Percentiles rank a stretch among this genome's conserved stretches.
phyloP scores from a whole-genome alignment of 140 eudicot genomes.

The Oenanthe javanica region DNA sequence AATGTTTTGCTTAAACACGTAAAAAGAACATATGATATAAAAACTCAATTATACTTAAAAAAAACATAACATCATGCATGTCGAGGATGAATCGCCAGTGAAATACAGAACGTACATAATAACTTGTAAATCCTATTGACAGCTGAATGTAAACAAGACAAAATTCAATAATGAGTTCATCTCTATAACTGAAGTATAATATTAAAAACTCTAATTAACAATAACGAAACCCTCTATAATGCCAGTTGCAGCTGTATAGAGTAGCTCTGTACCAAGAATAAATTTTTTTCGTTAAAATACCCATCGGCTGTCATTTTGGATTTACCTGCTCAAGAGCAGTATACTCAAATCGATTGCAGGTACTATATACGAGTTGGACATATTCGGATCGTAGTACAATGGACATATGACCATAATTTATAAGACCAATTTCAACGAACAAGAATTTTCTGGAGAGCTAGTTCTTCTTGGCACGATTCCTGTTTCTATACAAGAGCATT shows the following conservation, averaged over 20 bases:
- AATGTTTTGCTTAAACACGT: neutral
- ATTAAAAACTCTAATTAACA: neutral
- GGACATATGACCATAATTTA: neutral
- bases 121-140: neutral
- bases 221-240: neutral
- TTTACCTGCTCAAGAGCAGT: neutral
- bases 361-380: neutral
- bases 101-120: neutral
- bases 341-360: neutral
- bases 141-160: neutral
- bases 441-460: neutral
- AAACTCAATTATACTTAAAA: neutral
- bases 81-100: neutral
- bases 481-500: neutral
- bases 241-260: neutral
- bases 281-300: neutral
- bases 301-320: neutral
- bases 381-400: neutral
- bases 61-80: neutral
- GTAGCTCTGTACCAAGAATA: neutral
- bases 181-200: neutral
- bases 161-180: neutral
- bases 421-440: neutral
- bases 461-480: neutral
- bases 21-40: neutral